Evolutionary conservation across 257 asterid genomes (phyloP).

Genomic region (Paulownia fortunei): DNA sequence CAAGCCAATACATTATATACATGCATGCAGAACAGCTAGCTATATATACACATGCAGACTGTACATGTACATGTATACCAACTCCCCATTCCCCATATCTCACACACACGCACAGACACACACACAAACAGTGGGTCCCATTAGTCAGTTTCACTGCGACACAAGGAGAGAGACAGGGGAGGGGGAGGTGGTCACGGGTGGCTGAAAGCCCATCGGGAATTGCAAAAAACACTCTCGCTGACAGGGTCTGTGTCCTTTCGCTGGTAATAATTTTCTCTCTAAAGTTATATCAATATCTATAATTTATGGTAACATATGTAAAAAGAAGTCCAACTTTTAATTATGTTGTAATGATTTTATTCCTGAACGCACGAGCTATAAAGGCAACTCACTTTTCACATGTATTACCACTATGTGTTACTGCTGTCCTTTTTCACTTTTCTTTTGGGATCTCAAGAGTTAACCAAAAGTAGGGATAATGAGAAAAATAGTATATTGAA

Average conservation of each 20-base stretch:
- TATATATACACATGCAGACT: not conserved
- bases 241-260: slow-evolving; percentile 9
- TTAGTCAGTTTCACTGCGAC: slow-evolving; percentile 39
- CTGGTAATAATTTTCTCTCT: not conserved
- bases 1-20: too few species aligned
- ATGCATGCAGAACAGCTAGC: not conserved
- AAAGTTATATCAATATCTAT: too few species aligned
- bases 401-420: slow-evolving; percentile 9
- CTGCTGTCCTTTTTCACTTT: slow-evolving; percentile 28
- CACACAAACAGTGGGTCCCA: slow-evolving; percentile 32
- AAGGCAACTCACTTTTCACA: slow-evolving; percentile 65
- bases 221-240: slow-evolving; percentile 39
- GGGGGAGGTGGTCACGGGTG: slow-evolving; percentile 51
- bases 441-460: slow-evolving; percentile 35
- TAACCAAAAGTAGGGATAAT: slow-evolving; percentile 1
- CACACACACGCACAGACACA: not conserved
- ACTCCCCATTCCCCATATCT: not conserved
- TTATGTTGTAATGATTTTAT: slow-evolving; percentile 72
- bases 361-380: slow-evolving; percentile 52
- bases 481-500: not conserved
- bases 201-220: slow-evolving; percentile 52
- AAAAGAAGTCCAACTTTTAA: slow-evolving; percentile 43
- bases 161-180: slow-evolving; percentile 30
- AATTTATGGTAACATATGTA: too few species aligned
- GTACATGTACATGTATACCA: not conserved